Base-by-base conservation (phyloP, 768 basidiomycete species). In the Candolleomyces aberdarensis region DNA sequence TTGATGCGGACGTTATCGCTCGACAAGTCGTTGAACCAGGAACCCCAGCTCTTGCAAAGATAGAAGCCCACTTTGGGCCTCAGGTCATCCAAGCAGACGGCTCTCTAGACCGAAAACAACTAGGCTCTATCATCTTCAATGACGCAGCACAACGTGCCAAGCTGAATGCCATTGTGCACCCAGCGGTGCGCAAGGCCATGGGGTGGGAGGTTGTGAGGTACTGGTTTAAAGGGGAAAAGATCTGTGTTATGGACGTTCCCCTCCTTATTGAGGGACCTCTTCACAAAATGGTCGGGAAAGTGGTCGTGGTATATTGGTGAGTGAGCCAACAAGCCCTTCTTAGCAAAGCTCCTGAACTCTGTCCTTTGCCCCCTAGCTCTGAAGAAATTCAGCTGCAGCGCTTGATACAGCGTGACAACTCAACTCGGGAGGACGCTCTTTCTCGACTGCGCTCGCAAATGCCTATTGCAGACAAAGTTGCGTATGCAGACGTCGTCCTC, bases 261-360 rank as follows among this genome's bases (percentile, higher is more conserved):
- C 75, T 98, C 55, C 77, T 99, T 59, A 88, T 99, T 59, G 97
- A 99, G 71, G 87, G 91, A 0, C 88, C 88, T 2, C 69, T 98
- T 41, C 94, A 89, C 85, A 85, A 82, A 68, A 89, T 84, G 81
- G 89, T 95, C 49, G 94, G 88, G 3, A 81, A 83, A 63, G 86
- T 98, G 22, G 80, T 95, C 3, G 88, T 99, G 10, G 95, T 97
- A 5, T 96, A 94, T 70, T 97, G 95, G 96, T 97, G 57, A 54
- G 83, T 75, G 19, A 19, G 7, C 43, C 40, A 47, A 36, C 20
- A 20, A 3, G 14, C 22, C 20, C 44, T n/a, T 22, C 22, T 15
- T 39, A 19, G 46, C 53, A 61, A 31, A 49, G 14, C 32, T 26
- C 52, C 47, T 40, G 46, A 17, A 47, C 26, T 22, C 41, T 59